phyloP scores from a whole-genome alignment of 2,329 filamentous ascomycete species.

The Westerdykella aurantiaca region DNA sequence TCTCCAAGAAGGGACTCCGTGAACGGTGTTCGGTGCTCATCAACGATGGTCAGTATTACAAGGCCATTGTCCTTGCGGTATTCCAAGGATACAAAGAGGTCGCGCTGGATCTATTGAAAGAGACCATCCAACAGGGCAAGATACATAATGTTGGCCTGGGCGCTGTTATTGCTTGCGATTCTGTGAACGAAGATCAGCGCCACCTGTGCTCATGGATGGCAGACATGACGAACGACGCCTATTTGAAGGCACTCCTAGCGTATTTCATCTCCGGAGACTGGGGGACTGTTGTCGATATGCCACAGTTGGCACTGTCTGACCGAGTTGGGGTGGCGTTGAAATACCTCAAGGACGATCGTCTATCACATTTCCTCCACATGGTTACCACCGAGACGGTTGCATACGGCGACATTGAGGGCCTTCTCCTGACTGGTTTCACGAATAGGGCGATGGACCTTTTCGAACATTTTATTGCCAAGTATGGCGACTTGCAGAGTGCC shows the following conservation, averaged over 20 bases:
- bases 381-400: conserved; percentile 57
- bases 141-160: conserved; percentile 51
- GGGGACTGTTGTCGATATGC: conserved; percentile 66
- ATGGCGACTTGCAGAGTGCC: conserved; percentile 72
- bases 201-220: conserved; percentile 58
- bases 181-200: conserved; percentile 53
- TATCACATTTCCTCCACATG: conserved; percentile 40
- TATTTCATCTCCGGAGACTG: conserved; percentile 73
- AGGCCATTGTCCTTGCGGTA: conserved; percentile 68
- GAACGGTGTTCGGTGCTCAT: conserved; percentile 48
- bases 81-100: conserved; percentile 65
- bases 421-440: conserved; percentile 71
- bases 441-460: conserved; percentile 69
- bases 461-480: conserved; percentile 68
- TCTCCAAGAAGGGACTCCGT: conserved; percentile 49
- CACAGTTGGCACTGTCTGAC: conserved; percentile 67
- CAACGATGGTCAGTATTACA: conserved; percentile 57
- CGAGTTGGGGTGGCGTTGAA: conserved; percentile 66
- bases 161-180: conserved; percentile 44
- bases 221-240: conserved; percentile 65
- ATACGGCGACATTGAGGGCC: conserved; percentile 68
- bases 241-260: conserved; percentile 71
- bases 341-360: conserved; percentile 57
- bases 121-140: conserved; percentile 61
- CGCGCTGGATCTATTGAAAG: conserved; percentile 65